phyloP scores from a whole-genome alignment of 2,329 filamentous ascomycete species.

The Stachybotrys elegans region DNA sequence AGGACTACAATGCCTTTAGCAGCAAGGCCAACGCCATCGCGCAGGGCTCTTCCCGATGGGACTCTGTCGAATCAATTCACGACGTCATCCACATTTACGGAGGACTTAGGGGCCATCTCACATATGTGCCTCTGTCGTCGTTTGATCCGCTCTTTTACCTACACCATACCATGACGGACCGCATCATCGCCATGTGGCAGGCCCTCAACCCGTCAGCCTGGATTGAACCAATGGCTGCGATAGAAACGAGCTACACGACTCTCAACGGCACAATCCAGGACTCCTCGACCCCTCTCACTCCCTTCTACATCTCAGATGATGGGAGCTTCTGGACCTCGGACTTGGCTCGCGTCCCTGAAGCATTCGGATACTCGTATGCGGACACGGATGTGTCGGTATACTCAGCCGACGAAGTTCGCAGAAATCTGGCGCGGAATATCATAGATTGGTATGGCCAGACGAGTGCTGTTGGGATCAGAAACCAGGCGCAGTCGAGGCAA shows the following conservation, averaged over 20 bases:
- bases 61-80: conserved; percentile 62
- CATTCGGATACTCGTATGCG: conserved; percentile 71
- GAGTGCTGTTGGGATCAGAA: conserved; percentile 19
- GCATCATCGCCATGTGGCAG: conserved; percentile 75
- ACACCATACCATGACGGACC: conserved; percentile 72
- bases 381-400: conserved; percentile 40
- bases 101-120: conserved; percentile 62
- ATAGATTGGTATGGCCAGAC: conserved; percentile 42
- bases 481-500: conserved; percentile 3
- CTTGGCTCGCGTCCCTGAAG: conserved; percentile 49
- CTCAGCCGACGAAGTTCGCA: conserved; percentile 18
- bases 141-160: conserved; percentile 79
- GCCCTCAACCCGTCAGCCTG: conserved; percentile 63
- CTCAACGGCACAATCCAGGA: conserved; percentile 48
- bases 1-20: conserved; percentile 63
- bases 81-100: conserved; percentile 57
- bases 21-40: conserved; percentile 59
- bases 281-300: conserved; percentile 54
- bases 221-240: conserved; percentile 50
- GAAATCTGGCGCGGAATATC: conserved; percentile 38
- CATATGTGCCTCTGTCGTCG: conserved; percentile 64
- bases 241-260: conserved; percentile 58
- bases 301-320: conserved; percentile 55
- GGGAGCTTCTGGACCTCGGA: conserved; percentile 66
- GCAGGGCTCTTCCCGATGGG: conserved; percentile 43